Conservation (phyloP, 1,284 basidiomycete species). For the Chondrostereum purpureum region DNA sequence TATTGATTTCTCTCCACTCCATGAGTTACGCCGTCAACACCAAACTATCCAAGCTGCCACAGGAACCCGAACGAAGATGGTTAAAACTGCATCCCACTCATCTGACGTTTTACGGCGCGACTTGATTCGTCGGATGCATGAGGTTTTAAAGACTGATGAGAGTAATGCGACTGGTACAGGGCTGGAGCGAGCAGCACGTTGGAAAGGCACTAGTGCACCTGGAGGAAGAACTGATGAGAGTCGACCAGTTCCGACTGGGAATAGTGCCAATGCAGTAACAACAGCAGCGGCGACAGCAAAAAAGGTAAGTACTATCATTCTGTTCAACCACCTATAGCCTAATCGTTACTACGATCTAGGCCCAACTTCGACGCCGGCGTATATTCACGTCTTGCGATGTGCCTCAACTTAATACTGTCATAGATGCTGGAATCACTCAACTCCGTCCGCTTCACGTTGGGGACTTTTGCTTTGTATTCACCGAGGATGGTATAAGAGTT, state of each 20-base stretch:
- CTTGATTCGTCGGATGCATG: neutral
- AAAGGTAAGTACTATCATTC: neutral
- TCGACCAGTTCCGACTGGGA: constrained; percentile 1
- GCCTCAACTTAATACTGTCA: neutral
- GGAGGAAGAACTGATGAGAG: too few species aligned
- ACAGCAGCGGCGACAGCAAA: neutral
- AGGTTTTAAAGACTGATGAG: neutral
- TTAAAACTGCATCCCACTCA: neutral
- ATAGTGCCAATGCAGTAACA: constrained; percentile 5
- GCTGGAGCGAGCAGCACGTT: neutral
- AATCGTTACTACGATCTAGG: neutral
- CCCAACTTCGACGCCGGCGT: neutral
- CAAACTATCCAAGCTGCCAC: neutral
- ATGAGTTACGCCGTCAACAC: neutral
- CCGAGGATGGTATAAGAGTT: too few species aligned
- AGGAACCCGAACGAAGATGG: too few species aligned
- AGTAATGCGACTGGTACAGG: neutral
- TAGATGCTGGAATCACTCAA: neutral
- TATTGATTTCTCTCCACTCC: too few species aligned
- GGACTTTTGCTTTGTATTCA: neutral
- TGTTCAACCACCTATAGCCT: neutral
- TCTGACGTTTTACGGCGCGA: neutral
- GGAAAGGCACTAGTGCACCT: neutral
- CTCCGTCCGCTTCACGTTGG: neutral
- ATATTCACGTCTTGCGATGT: neutral